Evolutionary conservation across 305 asterid species (phyloP).

Genomic region (Stenogyne calaminthoides): DNA sequence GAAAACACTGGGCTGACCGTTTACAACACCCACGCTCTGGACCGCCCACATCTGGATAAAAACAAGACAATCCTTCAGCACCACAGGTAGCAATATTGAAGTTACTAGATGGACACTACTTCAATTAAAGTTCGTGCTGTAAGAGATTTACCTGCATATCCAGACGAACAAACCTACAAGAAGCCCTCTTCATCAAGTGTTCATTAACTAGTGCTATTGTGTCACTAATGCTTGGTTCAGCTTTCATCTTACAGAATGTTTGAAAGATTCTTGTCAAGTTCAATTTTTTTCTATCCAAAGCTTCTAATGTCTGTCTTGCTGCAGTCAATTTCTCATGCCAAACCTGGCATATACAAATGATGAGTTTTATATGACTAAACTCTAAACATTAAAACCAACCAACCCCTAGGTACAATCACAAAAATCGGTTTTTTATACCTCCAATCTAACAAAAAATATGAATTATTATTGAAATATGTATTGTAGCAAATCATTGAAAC

Average conservation of each 20-base stretch:
- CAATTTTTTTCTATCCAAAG: slow-evolving; percentile 50
- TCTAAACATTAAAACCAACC: slow-evolving; percentile 4
- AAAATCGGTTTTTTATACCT: background rate
- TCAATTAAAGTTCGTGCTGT: slow-evolving; percentile 8
- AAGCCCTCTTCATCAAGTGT: slow-evolving; percentile 55
- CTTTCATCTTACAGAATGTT: slow-evolving; percentile 55
- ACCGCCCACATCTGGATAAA: slow-evolving; percentile 74
- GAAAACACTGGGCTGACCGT: slow-evolving; percentile 52
- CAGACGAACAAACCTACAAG: slow-evolving; percentile 52
- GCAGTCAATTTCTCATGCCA: slow-evolving; percentile 48
- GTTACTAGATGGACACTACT: slow-evolving; percentile 24
- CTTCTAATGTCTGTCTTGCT: slow-evolving; percentile 61
- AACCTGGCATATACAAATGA: slow-evolving; percentile 43
- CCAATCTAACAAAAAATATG: background rate
- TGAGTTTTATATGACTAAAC: slow-evolving; percentile 15
- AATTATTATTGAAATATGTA: background rate
- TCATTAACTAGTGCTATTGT: slow-evolving; percentile 57
- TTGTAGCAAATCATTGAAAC: slow-evolving; percentile 12
- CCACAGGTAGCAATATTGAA: slow-evolving; percentile 24
- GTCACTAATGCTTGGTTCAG: slow-evolving; percentile 51
- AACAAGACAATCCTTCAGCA: slow-evolving; percentile 35
- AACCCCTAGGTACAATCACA: background rate
- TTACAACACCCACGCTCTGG: slow-evolving; percentile 45
- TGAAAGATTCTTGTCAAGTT: slow-evolving; percentile 55
- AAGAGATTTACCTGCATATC: slow-evolving; percentile 71